These are phyloP conservation scores for Penicillium sp. DNA, from an alignment of 2,329 filamentous ascomycete species.

Conservation along the genomic window DNA sequence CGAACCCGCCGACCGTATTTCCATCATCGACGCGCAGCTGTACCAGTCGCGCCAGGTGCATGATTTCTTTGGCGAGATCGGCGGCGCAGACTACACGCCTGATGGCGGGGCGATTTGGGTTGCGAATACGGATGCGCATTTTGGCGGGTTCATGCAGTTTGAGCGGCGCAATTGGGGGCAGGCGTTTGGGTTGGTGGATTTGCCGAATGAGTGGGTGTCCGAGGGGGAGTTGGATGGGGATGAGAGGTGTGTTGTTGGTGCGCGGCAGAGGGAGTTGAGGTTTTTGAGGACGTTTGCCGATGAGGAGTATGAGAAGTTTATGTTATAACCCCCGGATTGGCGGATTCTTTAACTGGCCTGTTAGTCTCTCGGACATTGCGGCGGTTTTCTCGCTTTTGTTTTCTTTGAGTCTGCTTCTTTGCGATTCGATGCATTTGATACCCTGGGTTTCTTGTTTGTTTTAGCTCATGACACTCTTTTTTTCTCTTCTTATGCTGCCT, in stretches of 20 bases:
- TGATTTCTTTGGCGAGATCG: conserved; percentile 51
- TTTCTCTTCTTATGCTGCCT: neutral
- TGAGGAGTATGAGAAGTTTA: conserved; percentile 38
- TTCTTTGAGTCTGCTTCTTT: neutral
- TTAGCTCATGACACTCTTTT: neutral
- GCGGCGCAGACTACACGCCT: conserved; percentile 45
- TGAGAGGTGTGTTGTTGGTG: conserved; percentile 37
- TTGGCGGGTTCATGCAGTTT: conserved; percentile 50
- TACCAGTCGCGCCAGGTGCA: conserved; percentile 46
- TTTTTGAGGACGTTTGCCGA: conserved; percentile 37
- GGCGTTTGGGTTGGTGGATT: conserved; percentile 34
- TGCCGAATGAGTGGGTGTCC: conserved; percentile 42
- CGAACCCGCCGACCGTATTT: conserved; percentile 49
- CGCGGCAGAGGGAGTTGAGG: conserved; percentile 37
- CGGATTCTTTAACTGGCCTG: no score
- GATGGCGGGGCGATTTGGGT: conserved; percentile 48
- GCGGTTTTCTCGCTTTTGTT: neutral
- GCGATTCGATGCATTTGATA: conserved; percentile 23
- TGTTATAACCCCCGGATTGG: conserved; percentile 23
- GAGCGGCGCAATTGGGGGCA: conserved; percentile 43
- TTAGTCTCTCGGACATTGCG: neutral
- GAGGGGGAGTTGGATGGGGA: conserved; percentile 40
- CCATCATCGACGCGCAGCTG: conserved; percentile 47
- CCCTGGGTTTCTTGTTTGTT: conserved; percentile 20
- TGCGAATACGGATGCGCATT: conserved; percentile 46